Conservation (phyloP, 768 basidiomycete genomes). For the Naganishia vaughanmartiniae region DNA sequence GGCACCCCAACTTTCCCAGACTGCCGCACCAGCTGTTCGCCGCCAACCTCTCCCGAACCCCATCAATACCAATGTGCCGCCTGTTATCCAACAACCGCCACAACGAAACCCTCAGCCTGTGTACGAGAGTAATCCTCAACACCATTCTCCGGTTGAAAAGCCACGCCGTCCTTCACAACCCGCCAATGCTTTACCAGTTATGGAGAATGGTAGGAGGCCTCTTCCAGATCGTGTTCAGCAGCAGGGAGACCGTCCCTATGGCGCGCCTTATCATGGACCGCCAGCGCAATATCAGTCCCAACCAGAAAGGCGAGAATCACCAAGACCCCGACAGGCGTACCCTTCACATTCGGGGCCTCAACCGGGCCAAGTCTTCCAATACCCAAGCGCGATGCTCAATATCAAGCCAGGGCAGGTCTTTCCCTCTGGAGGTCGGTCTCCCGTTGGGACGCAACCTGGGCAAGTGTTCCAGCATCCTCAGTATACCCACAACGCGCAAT, state of each 20-base stretch:
- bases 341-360: constrained; percentile 40
- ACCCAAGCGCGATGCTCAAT: constrained; percentile 36
- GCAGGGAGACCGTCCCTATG: not conserved
- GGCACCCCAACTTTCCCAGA: constrained; percentile 8
- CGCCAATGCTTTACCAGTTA: not conserved
- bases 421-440: constrained; percentile 30
- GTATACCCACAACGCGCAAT: not conserved
- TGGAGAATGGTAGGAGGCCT: constrained; percentile 18
- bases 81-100: constrained; percentile 19
- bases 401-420: constrained; percentile 45
- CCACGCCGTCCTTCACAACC: constrained; percentile 7
- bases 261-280: constrained; percentile 9
- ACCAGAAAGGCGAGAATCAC: constrained; percentile 15
- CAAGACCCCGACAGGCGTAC: constrained; percentile 20
- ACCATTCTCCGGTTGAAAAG: not conserved
- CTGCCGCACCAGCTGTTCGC: not conserved
- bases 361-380: constrained; percentile 50
- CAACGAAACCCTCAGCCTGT: not conserved
- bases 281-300: constrained; percentile 28
- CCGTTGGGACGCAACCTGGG: constrained; percentile 3
- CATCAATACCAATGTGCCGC: constrained; percentile 22
- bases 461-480: constrained; percentile 26
- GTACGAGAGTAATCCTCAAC: not conserved
- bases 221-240: not conserved
- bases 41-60: constrained; percentile 4